These are phyloP conservation scores for Magnusiomyces tetraspermus DNA, from an alignment of 1,139 yeast species.

Conservation along the genomic window DNA sequence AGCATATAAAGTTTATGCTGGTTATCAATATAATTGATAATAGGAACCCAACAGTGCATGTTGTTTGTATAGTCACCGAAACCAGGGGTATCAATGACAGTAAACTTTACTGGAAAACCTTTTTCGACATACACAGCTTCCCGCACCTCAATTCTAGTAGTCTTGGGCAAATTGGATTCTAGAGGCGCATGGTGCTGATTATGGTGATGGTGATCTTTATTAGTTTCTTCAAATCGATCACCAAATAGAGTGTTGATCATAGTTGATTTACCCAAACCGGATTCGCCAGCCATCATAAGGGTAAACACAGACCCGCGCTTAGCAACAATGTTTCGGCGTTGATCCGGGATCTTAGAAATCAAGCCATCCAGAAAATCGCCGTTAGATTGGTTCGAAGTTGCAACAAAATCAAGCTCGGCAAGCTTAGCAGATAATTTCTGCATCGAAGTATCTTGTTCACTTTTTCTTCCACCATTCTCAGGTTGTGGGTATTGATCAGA, in stretches of 20 bases:
- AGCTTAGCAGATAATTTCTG: too few relatives aligned
- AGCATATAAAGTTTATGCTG: slow-evolving; percentile 50
- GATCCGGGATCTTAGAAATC: slow-evolving; percentile 74
- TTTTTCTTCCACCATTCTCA: too few relatives aligned
- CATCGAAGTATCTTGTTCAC: too few relatives aligned
- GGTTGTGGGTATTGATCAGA: too few relatives aligned
- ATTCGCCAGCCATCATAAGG: slow-evolving; percentile 85
- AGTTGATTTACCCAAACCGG: slow-evolving; percentile 68
- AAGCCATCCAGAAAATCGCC: too few relatives aligned
- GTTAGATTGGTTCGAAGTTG: too few relatives aligned
- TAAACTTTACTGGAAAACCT: slow-evolving; percentile 43
- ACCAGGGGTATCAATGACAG: slow-evolving; percentile 63
- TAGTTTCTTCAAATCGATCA: slow-evolving; percentile 38
- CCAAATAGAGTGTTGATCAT: slow-evolving; percentile 71
- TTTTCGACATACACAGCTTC: slow-evolving; percentile 43
- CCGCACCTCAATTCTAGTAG: slow-evolving; percentile 34
- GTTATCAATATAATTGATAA: slow-evolving; percentile 49
- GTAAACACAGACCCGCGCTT: slow-evolving; percentile 79
- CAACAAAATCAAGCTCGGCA: neutral
- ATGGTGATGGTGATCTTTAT: slow-evolving; percentile 25
- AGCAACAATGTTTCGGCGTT: slow-evolving; percentile 70
- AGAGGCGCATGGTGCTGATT: slow-evolving; percentile 48
- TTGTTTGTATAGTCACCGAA: slow-evolving; percentile 67
- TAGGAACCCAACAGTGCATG: slow-evolving; percentile 48
- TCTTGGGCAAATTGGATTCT: slow-evolving; percentile 25